Conservation (phyloP, 176 grass and related monocot species). For the Cocos nucifera region DNA sequence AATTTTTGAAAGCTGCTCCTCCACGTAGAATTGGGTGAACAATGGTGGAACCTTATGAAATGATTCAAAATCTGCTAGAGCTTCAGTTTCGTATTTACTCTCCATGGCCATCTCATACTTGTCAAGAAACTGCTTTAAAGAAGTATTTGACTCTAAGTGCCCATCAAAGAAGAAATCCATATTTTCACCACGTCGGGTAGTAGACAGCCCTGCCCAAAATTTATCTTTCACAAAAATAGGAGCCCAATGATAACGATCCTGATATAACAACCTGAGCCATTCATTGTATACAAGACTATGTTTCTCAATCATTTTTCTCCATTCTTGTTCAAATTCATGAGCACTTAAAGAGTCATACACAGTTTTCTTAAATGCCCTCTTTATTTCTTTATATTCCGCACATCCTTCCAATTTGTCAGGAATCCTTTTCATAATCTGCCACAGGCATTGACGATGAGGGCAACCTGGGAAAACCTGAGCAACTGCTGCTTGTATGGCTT, state of each 20-base stretch:
- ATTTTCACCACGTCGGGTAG: conserved; percentile 58
- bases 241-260: conserved; percentile 63
- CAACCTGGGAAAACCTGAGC: conserved; percentile 66
- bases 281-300: conserved; percentile 66
- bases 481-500: conserved; percentile 18
- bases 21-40: conserved; percentile 95
- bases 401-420: conserved; percentile 56
- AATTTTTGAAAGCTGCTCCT: conserved; percentile 90
- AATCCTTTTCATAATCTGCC: conserved; percentile 79
- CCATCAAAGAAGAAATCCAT: conserved; percentile 79
- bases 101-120: conserved; percentile 81
- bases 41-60: conserved; percentile 86
- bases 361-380: conserved; percentile 74
- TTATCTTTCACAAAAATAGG: conserved; percentile 84
- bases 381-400: conserved; percentile 69
- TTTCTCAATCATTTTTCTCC: conserved; percentile 57
- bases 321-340: conserved; percentile 78
- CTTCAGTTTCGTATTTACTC: conserved; percentile 89
- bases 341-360: conserved; percentile 71
- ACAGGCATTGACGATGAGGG: conserved; percentile 73
- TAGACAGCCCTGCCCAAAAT: conserved; percentile 95
- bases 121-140: conserved; percentile 76
- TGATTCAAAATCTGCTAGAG: conserved; percentile 95
- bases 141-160: conserved; percentile 75
- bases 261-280: conserved; percentile 78